These are phyloP conservation scores for Diaporthe aspalathi DNA, from an alignment of 2,329 filamentous ascomycete genomes.

Conservation along the genomic window DNA sequence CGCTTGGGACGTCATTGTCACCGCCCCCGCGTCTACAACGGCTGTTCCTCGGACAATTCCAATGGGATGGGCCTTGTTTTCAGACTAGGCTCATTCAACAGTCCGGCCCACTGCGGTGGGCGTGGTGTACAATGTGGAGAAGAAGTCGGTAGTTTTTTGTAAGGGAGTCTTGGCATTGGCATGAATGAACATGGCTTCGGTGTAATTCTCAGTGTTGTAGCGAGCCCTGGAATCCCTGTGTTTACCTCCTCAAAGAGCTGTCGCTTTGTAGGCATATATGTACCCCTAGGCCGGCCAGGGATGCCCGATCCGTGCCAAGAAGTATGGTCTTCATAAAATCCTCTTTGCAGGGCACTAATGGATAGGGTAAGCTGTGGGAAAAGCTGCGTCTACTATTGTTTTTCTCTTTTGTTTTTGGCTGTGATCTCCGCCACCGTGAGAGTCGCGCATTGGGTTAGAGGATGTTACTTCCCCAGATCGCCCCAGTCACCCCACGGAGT, in stretches of 20 bases:
- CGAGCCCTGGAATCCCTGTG: background rate
- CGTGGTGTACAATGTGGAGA: conserved; percentile 7
- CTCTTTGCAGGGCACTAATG: too few species aligned
- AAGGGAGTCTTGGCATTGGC: conserved; percentile 8
- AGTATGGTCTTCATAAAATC: too few species aligned
- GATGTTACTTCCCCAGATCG: conserved; percentile 19
- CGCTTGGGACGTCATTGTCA: background rate
- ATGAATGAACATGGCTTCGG: background rate
- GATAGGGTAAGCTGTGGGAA: background rate
- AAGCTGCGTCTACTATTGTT: background rate
- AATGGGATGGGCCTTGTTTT: background rate
- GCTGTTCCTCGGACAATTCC: conserved; percentile 22
- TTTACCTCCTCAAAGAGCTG: too few species aligned
- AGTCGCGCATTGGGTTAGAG: background rate
- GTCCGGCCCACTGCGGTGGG: background rate
- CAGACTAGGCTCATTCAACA: background rate
- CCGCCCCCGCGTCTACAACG: conserved; percentile 15
- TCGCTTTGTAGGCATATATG: too few species aligned
- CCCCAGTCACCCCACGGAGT: background rate
- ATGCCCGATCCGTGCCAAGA: too few species aligned
- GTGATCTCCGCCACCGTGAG: too few species aligned
- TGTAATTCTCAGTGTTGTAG: background rate
- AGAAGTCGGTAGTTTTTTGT: background rate
- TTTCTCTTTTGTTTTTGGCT: fast-evolving
- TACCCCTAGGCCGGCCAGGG: too few species aligned